Base-by-base conservation (phyloP, 2,329 filamentous ascomycete species). In the Talaromyces amestolkiae region DNA sequence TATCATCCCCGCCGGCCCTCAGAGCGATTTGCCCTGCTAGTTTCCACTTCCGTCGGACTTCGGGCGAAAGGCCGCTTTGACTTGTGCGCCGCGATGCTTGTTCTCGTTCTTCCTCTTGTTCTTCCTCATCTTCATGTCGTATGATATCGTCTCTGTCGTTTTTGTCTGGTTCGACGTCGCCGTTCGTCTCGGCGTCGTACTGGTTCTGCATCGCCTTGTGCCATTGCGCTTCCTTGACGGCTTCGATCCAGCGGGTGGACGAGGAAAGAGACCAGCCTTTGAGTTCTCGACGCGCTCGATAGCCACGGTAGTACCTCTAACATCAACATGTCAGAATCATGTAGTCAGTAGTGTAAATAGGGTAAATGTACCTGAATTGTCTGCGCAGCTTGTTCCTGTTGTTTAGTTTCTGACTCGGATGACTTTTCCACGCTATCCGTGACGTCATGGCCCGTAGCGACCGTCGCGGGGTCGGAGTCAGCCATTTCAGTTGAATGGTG, bases 1-100 rank as follows among this genome's bases (percentile, higher is more conserved):
- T 74, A 64, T 88, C 87, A 72, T 94, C 91, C 47, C 84, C 87
- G 2, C 89, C 91, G 0, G 91, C 93, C 53, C 89, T 84, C 59
- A 87, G 84, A 3, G 91, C 90, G 49, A 95, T 89, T 19, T 85
- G 82, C 19, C 89, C 87, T 0, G 86, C 87, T 69, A 90, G 91
- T 71, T 87, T 88, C 93, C 93, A 97, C 65, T 92, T 90, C 64
- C 85, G 81, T 47, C 86, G 84, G 15, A 90, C 64, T 13, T 63
- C 90, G 37, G 78, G 75, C 13, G 76, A 73, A 10, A 76, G 74
- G 24, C 45, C 68, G 59, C 41, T 72, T 49, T 61, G 69, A 51
- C 56, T 66, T 47, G 63, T 17, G n/a, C 66, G 24, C 15, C 51
- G 24, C 13, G 58, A 31, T 19, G 17, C n/a, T 5, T 58, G n/a